Evolutionary conservation across 1,284 basidiomycete genomes (phyloP).

Genomic region (Malassezia equina): DNA sequence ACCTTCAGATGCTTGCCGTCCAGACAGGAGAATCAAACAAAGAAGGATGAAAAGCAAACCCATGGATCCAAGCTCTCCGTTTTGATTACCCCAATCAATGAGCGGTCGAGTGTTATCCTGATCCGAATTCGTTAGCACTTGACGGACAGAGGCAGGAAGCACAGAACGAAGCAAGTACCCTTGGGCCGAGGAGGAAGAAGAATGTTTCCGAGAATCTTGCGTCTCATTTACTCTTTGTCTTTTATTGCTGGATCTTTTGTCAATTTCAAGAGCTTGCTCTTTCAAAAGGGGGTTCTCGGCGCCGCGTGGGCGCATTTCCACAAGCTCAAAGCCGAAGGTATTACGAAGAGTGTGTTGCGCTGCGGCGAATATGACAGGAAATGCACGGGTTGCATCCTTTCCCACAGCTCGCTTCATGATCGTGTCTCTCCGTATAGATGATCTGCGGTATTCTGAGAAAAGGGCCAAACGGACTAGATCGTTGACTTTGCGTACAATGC

Average conservation of each 20-base stretch:
- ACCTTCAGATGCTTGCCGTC: slow-evolving; percentile 34
- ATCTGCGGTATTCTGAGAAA: slow-evolving; percentile 20
- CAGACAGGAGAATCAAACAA: slow-evolving; percentile 36
- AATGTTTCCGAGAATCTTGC: not conserved
- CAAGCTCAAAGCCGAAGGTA: slow-evolving; percentile 26
- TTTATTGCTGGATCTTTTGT: slow-evolving; percentile 1
- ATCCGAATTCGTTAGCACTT: not conserved
- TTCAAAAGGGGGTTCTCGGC: slow-evolving; percentile 19
- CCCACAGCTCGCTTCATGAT: slow-evolving; percentile 21
- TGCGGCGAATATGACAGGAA: slow-evolving; percentile 20
- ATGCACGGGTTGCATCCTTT: slow-evolving; percentile 18
- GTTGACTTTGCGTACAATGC: slow-evolving; percentile 4
- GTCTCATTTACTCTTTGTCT: slow-evolving; percentile 6
- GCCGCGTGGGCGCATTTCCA: slow-evolving; percentile 21
- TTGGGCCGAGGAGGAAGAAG: not conserved
- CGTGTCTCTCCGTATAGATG: slow-evolving; percentile 15
- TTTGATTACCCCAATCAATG: slow-evolving; percentile 22
- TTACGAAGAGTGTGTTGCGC: slow-evolving; percentile 19
- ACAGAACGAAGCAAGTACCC: slow-evolving; percentile 20
- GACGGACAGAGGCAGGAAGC: slow-evolving; percentile 15
- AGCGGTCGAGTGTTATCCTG: not conserved
- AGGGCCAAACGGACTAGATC: slow-evolving; percentile 28
- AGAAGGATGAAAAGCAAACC: slow-evolving; percentile 35
- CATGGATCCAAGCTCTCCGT: slow-evolving; percentile 22
- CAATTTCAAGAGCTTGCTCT: slow-evolving; percentile 2